These are phyloP conservation scores for Bruguiera sexangula DNA, from an alignment of 345 rosid species.

Conservation along the genomic window DNA sequence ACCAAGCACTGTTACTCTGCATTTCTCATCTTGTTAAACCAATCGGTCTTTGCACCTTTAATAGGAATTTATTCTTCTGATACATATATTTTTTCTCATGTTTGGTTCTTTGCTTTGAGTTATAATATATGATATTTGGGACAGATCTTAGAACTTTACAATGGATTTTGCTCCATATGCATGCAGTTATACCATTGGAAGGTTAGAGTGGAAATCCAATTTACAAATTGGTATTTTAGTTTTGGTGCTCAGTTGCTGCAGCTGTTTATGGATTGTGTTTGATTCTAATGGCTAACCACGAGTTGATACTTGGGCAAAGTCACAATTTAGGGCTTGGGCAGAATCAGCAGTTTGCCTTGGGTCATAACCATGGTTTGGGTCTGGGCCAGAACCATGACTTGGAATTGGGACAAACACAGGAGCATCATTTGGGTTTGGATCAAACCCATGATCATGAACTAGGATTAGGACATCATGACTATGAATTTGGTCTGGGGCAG, in stretches of 20 bases:
- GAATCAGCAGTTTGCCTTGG: slow-evolving; percentile 62
- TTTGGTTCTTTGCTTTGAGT: neutral
- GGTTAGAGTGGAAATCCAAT: too few species aligned
- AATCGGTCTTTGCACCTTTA: neutral
- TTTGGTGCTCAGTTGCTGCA: slow-evolving; percentile 1
- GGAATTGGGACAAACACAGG: slow-evolving; percentile 60
- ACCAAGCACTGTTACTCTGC: neutral
- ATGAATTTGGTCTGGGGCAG: slow-evolving; percentile 54
- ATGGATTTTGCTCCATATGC: too few species aligned
- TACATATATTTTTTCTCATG: neutral
- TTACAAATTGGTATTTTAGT: too few species aligned
- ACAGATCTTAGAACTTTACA: too few species aligned
- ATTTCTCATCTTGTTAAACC: neutral
- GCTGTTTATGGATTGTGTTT: neutral
- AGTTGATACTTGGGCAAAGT: slow-evolving; percentile 68
- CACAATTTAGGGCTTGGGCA: slow-evolving; percentile 57
- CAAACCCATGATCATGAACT: slow-evolving; percentile 57
- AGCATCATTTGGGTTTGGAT: slow-evolving; percentile 58
- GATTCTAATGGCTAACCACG: slow-evolving; percentile 67
- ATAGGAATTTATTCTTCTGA: neutral
- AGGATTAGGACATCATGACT: slow-evolving; percentile 58
- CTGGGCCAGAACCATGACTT: slow-evolving; percentile 60
- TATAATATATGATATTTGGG: neutral
- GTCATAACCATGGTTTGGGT: slow-evolving; percentile 61
- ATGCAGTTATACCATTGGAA: neutral